These are phyloP conservation scores for Orobanche coerulescens DNA, from an alignment of 257 asterid genomes.

Conservation along the genomic window DNA sequence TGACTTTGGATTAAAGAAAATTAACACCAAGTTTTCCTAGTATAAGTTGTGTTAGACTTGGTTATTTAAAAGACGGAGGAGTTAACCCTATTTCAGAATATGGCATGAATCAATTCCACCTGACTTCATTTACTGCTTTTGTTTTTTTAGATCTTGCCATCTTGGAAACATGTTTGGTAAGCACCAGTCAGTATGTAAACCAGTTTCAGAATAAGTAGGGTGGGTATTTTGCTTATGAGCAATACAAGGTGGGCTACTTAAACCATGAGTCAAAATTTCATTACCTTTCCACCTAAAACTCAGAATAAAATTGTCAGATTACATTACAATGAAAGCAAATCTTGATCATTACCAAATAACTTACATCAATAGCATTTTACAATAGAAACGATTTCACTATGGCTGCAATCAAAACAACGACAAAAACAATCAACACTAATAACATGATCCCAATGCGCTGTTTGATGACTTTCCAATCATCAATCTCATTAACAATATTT, in stretches of 20 bases:
- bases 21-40: neutral
- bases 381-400: no score
- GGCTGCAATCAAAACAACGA: no score
- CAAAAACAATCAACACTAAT: no score
- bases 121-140: neutral
- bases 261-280: no score
- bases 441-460: no score
- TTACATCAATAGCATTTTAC: no score
- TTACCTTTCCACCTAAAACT: no score
- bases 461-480: no score
- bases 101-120: neutral
- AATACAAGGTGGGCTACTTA: neutral
- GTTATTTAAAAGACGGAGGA: slow-evolving; percentile 14
- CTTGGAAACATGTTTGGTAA: neutral
- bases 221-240: slow-evolving; percentile 7
- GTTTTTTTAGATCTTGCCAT: neutral
- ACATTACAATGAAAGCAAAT: no score
- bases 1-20: slow-evolving; percentile 13
- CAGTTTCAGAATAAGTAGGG: neutral
- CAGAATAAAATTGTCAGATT: no score
- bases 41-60: slow-evolving; percentile 9
- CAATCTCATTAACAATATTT: no score
- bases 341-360: no score
- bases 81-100: neutral
- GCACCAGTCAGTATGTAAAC: neutral